A percentile compares a stretch with the other conserved stretches of the same genome.
Evolutionary conservation across 108 stramenopile genomes (phyloP).

Genomic region (Skeletonema menzelii): DNA sequence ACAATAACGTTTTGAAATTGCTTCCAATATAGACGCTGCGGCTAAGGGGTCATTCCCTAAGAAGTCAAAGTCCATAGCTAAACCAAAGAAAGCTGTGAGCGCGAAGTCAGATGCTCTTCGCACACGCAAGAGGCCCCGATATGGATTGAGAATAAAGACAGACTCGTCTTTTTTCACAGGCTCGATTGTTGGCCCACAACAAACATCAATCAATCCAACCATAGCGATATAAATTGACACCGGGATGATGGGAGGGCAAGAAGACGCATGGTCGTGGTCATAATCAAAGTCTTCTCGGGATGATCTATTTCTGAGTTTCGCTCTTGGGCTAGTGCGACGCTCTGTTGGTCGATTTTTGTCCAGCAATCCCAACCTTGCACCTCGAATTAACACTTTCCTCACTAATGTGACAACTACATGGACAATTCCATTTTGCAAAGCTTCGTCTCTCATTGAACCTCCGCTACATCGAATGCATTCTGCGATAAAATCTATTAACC

Average conservation of each 20-base stretch:
- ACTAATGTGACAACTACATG: constrained; percentile 64
- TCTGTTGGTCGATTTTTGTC: neutral
- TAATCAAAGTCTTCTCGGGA: constrained; percentile 37
- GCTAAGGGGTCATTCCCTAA: constrained; percentile 65
- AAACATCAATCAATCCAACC: constrained; percentile 56
- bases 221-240: constrained; percentile 46
- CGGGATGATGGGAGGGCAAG: constrained; percentile 55
- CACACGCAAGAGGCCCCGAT: constrained; percentile 37
- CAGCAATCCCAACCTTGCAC: constrained; percentile 48
- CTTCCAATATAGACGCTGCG: constrained; percentile 47
- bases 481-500: constrained; percentile 55
- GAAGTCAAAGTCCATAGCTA: constrained; percentile 82
- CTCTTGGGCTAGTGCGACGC: neutral
- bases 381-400: constrained; percentile 70
- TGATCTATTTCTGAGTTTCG: neutral
- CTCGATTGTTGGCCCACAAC: constrained; percentile 56
- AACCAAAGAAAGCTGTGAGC: constrained; percentile 71
- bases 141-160: constrained; percentile 40
- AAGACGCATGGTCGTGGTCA: constrained; percentile 44
- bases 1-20: constrained; percentile 56
- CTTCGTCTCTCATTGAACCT: constrained; percentile 68
- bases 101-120: constrained; percentile 79
- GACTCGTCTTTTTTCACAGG: constrained; percentile 7
- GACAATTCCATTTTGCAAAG: constrained; percentile 74
- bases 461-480: constrained; percentile 64